Percentiles rank a stretch among this genome's conserved stretches.
These are phyloP conservation scores for Phytophthora syringae DNA, from an alignment of 352 stramenopile genomes.

Conservation along the genomic window DNA sequence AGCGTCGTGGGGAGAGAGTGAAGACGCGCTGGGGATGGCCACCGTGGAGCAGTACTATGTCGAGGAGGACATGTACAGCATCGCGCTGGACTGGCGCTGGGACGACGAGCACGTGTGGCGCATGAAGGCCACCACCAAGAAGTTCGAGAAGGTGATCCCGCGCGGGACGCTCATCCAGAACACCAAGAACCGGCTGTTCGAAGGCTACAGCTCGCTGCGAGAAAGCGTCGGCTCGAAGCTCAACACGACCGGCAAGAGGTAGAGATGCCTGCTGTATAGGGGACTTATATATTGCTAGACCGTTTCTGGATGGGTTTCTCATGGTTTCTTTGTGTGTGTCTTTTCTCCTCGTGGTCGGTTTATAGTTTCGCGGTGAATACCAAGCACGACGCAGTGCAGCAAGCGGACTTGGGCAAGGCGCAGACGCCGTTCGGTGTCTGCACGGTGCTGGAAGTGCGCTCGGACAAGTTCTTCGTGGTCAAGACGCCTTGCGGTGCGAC, in stretches of 20 bases:
- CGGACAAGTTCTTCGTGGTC: slow-evolving; percentile 66
- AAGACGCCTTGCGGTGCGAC: slow-evolving; percentile 53
- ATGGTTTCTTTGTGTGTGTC: slow-evolving; percentile 31
- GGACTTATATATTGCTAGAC: slow-evolving; percentile 35
- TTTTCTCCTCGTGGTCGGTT: slow-evolving; percentile 14
- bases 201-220: slow-evolving; percentile 78
- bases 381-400: slow-evolving; percentile 33
- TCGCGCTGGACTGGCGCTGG: slow-evolving; percentile 88
- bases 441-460: slow-evolving; percentile 51
- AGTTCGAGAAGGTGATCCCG: slow-evolving; percentile 82
- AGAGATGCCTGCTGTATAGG: slow-evolving; percentile 27
- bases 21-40: slow-evolving; percentile 86
- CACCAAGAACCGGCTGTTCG: slow-evolving; percentile 83
- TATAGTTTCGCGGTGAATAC: slow-evolving; percentile 30
- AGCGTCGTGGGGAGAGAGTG: slow-evolving; percentile 83
- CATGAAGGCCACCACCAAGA: slow-evolving; percentile 91
- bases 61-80: slow-evolving; percentile 91
- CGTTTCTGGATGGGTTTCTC: slow-evolving; percentile 30
- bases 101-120: slow-evolving; percentile 89
- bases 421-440: slow-evolving; percentile 61
- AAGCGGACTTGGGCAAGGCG: slow-evolving; percentile 44
- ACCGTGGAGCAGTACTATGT: slow-evolving; percentile 88
- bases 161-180: slow-evolving; percentile 76
- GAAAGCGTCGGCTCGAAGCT: slow-evolving; percentile 73
- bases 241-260: slow-evolving; percentile 57